Evolutionary conservation across 768 basidiomycete species (phyloP).

Genomic region (Fomitopsis pulvina): DNA sequence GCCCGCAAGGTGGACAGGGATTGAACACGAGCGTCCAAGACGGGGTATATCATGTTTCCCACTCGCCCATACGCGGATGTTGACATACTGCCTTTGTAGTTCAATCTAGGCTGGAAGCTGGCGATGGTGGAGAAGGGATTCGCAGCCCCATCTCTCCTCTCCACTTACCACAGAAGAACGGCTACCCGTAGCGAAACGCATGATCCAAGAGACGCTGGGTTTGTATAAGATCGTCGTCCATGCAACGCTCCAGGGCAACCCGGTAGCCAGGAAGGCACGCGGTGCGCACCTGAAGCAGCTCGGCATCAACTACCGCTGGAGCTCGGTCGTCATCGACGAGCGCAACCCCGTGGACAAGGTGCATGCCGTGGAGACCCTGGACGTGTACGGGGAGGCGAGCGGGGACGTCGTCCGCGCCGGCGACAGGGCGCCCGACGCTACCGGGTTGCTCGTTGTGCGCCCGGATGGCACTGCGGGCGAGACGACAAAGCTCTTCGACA

Average conservation of each 20-base stretch:
- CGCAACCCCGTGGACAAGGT: constrained; percentile 1
- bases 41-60: constrained; percentile 11
- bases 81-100: constrained; percentile 5
- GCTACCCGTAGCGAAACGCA: constrained; percentile 21
- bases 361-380: neutral
- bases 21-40: constrained; percentile 25
- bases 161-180: constrained; percentile 24
- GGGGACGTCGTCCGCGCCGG: constrained; percentile 29
- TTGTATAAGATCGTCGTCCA: constrained; percentile 7
- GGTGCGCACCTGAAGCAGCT: constrained; percentile 30
- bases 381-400: constrained; percentile 8
- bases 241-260: neutral
- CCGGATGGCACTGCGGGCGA: neutral
- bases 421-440: constrained; percentile 40
- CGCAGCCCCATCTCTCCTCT: constrained; percentile 19
- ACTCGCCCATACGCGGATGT: too few relatives aligned
- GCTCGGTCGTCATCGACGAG: constrained; percentile 39
- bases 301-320: constrained; percentile 49
- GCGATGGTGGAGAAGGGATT: constrained; percentile 22
- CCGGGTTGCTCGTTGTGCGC: constrained; percentile 19
- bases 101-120: constrained; percentile 27
- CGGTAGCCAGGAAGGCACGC: neutral
- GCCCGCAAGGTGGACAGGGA: constrained; percentile 37
- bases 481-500: constrained; percentile 6
- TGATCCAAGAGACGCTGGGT: constrained; percentile 20